Evolutionary conservation across 1,284 basidiomycete genomes (phyloP), one percentile per base, ranked within the genome.

Genomic region (Vanrija humicola): DNA sequence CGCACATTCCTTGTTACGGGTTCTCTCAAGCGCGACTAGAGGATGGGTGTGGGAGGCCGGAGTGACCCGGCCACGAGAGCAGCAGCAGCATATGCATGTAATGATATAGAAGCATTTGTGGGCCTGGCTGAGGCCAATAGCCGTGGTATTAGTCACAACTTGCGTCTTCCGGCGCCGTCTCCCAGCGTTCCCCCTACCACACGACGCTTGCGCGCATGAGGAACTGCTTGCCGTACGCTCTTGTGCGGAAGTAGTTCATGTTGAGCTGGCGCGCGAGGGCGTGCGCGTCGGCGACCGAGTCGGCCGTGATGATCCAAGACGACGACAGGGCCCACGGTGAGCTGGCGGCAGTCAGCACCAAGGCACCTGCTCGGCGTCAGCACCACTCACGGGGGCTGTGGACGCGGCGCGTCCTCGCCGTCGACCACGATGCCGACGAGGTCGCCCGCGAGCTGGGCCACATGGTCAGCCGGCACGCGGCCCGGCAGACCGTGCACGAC

Each of bases 21-120:
- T 46, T 50, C 66, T 9, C 62, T 77, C 59, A 77, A 78, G 72
- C 70, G 75, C 56, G 74, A 77, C 64, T 77, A 73, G 59, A 38
- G 43, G 46, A 12, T 3, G 38, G 12, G 6, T 15, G 18, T 18
- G 8, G 42, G 6, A 28, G 19, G 6, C 15, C 28, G 10, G 28
- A 7, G 28, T 7, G 21, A 8, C 40, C 21, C 40, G 21, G 9
- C 42, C 10, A 25, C 12, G 18, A 16, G 16, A 5, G 34, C 12
- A 12, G n/a, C 16, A 57, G 55, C 49, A 62, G 49, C 52, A 58
- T 34, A 34, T 61, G 60, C 60, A 62, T 62, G 60, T 62, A 62
- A 56, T 48, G 51, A 53, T 58, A 57, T 54, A 55, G 46, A 14
- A 23, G 21, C 16, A 3, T 21, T 6, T 9, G n/a, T 18, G n/a